phyloP scores from a whole-genome alignment of 768 basidiomycete genomes.

The Erythrobasidium yunnanense region DNA sequence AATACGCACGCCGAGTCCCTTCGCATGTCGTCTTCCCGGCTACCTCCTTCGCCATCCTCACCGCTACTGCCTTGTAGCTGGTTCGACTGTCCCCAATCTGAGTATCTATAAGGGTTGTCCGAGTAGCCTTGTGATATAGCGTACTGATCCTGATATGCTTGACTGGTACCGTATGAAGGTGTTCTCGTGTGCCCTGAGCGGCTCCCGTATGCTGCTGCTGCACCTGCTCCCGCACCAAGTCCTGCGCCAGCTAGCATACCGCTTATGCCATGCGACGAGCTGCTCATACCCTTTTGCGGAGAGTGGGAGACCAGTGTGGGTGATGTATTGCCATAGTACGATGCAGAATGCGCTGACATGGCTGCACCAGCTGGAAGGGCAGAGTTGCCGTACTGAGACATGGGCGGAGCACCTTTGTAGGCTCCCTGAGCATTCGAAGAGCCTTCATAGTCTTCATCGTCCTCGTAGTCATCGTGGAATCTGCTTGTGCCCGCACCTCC shows the following conservation, averaged over 20 bases:
- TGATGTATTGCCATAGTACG: not conserved
- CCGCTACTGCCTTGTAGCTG: not conserved
- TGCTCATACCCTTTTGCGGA: not conserved
- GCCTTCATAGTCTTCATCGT: conserved; percentile 25
- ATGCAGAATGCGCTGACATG: not conserved
- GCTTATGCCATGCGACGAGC: not conserved
- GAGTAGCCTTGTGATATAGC: not conserved
- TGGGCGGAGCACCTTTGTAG: conserved; percentile 9
- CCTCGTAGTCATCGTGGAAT: conserved; percentile 32
- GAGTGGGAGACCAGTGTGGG: not conserved
- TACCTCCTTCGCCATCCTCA: conserved; percentile 16
- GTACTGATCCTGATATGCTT: conserved; percentile 10
- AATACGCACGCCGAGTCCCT: not conserved
- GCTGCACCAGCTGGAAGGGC: conserved; percentile 3
- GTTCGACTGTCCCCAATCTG: not conserved
- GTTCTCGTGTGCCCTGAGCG: too few relatives aligned
- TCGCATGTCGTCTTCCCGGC: conserved; percentile 3
- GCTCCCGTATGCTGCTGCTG: not conserved
- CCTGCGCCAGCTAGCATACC: not conserved
- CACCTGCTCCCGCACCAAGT: conserved; percentile 2
- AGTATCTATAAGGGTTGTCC: conserved; percentile 13
- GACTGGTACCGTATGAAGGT: not conserved
- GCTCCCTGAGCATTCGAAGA: conserved; percentile 21
- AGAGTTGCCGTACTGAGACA: conserved; percentile 24
- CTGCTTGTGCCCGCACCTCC: conserved; percentile 36